These are phyloP conservation scores for Epicoccum nigrum DNA, from an alignment of 2,329 filamentous ascomycete species.

Conservation along the genomic window DNA sequence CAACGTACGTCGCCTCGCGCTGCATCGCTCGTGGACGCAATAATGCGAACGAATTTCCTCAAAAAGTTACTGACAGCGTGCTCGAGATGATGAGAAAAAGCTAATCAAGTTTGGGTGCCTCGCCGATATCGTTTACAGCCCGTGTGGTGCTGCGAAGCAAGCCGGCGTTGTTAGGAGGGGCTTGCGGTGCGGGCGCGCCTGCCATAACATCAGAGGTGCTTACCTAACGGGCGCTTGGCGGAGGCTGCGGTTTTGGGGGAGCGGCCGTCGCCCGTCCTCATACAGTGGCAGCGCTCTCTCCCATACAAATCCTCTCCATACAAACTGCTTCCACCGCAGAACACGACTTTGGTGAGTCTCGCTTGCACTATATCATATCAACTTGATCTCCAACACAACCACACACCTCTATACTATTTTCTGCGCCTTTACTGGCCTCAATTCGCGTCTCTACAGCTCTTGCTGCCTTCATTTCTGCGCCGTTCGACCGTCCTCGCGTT, in stretches of 20 bases:
- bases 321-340: slow-evolving; percentile 30
- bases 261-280: neutral
- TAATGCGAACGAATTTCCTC: neutral
- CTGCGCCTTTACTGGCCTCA: slow-evolving; percentile 40
- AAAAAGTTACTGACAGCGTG: neutral
- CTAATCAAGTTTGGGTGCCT: neutral
- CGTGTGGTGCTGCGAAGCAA: slow-evolving; percentile 24
- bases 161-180: slow-evolving; percentile 18
- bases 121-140: slow-evolving; percentile 16
- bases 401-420: slow-evolving; percentile 39
- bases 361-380: slow-evolving; percentile 27
- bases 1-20: slow-evolving; percentile 8
- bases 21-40: neutral
- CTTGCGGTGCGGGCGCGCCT: slow-evolving; percentile 15
- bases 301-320: slow-evolving; percentile 31
- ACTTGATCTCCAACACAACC: slow-evolving; percentile 27
- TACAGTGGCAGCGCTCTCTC: slow-evolving; percentile 19
- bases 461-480: slow-evolving; percentile 38
- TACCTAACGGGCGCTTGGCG: slow-evolving; percentile 12
- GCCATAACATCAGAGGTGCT: slow-evolving; percentile 18
- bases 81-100: slow-evolving; percentile 3
- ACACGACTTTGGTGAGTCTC: slow-evolving; percentile 43
- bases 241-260: slow-evolving; percentile 3
- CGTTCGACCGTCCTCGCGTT: slow-evolving; percentile 38
- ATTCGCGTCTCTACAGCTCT: slow-evolving; percentile 34